Percentiles rank a stretch among this genome's conserved stretches.
Conservation (phyloP, 306 rosid species). For the Chamaecrista fasciculata region DNA sequence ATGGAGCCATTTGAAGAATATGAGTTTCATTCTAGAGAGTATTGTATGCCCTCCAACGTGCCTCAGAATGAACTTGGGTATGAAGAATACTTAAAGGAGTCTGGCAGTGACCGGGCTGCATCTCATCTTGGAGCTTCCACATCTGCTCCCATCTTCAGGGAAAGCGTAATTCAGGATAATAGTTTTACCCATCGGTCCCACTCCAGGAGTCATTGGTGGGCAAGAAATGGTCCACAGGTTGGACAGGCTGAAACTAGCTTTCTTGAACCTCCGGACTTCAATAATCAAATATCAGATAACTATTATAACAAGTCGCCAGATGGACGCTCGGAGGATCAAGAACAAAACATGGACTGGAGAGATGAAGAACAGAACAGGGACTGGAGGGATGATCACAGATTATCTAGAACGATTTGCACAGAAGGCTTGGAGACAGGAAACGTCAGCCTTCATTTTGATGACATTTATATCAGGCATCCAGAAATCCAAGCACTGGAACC, state of each 20-base stretch:
- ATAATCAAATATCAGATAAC: conserved; percentile 28
- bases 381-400: conserved; percentile 40
- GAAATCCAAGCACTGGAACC: conserved; percentile 41
- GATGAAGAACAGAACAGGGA: conserved; percentile 43
- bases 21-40: conserved; percentile 43
- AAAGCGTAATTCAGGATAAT: conserved; percentile 46
- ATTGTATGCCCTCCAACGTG: conserved; percentile 49
- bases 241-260: conserved; percentile 62
- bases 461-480: conserved; percentile 63
- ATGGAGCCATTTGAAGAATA: conserved; percentile 39
- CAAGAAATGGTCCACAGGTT: conserved; percentile 39
- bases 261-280: conserved; percentile 82
- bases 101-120: conserved; percentile 29
- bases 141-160: conserved; percentile 55
- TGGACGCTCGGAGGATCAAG: conserved; percentile 58
- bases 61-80: conserved; percentile 34
- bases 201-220: conserved; percentile 79
- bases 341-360: conserved; percentile 49
- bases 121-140: conserved; percentile 76
- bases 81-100: conserved; percentile 42
- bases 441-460: conserved; percentile 69
- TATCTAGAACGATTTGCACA: conserved; percentile 43
- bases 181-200: conserved; percentile 23
- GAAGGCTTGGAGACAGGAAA: conserved; percentile 68
- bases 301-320: conserved; percentile 50